These are phyloP conservation scores for Cudoniella acicularis DNA, from an alignment of 495 filamentous ascomycete species.

Conservation along the genomic window DNA sequence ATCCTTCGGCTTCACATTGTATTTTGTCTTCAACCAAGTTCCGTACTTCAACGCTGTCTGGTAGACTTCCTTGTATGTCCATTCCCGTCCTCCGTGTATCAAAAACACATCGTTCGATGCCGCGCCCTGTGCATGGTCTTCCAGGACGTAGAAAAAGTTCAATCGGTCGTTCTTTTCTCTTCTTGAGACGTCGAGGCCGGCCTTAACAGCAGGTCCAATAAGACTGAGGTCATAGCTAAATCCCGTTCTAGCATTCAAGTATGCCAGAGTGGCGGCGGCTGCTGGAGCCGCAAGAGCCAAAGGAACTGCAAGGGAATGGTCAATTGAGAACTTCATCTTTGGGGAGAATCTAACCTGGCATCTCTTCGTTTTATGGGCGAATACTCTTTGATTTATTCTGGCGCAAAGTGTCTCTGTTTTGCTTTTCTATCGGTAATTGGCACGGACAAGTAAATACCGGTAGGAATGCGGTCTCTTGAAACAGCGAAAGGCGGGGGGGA, in stretches of 20 bases:
- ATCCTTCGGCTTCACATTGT: constrained; percentile 67
- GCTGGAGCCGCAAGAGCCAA: constrained; percentile 58
- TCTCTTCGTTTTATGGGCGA: too few species aligned
- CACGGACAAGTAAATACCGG: too few species aligned
- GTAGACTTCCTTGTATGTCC: constrained; percentile 82
- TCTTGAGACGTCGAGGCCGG: constrained; percentile 28
- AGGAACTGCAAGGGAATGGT: constrained; percentile 29
- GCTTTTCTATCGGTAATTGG: too few species aligned
- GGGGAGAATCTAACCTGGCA: not conserved
- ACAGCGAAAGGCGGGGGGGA: too few species aligned
- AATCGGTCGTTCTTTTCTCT: constrained; percentile 53
- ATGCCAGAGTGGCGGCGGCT: constrained; percentile 66
- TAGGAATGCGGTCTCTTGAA: too few species aligned
- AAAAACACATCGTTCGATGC: constrained; percentile 60
- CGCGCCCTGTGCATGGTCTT: constrained; percentile 58
- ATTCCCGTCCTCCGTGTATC: constrained; percentile 68
- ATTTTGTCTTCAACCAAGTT: constrained; percentile 71
- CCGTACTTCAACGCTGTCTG: constrained; percentile 72
- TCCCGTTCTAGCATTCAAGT: constrained; percentile 71
- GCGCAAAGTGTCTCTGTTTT: too few species aligned
- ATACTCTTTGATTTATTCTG: too few species aligned
- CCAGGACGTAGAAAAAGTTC: constrained; percentile 79
- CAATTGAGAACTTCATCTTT: not conserved
- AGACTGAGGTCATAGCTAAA: constrained; percentile 63
- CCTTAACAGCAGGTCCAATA: constrained; percentile 42